Conservation (phyloP, 331 rosid species). For the Malus hybrid region DNA sequence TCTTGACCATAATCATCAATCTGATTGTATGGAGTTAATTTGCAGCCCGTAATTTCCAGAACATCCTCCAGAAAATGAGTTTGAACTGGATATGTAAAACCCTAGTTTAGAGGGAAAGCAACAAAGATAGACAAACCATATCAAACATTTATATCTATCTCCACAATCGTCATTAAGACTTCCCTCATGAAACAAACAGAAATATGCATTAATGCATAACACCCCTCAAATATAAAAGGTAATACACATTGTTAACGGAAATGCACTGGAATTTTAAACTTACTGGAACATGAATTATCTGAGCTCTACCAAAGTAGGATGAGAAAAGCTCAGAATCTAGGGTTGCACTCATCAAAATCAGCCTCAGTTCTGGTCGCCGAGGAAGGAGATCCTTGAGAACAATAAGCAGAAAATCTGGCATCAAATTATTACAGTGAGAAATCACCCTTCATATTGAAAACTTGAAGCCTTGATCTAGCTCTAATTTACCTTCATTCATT, state of each 20-base stretch:
- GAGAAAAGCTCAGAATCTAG: conserved; percentile 89
- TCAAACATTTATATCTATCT: not conserved
- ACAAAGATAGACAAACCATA: not conserved
- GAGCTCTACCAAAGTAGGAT: conserved; percentile 66
- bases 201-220: not conserved
- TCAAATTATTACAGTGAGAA: conserved; percentile 32
- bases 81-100: conserved; percentile 77
- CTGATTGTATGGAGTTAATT: conserved; percentile 75
- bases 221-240: not conserved
- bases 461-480: conserved; percentile 12
- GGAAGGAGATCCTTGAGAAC: conserved; percentile 93
- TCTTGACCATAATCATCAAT: conserved; percentile 96
- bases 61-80: conserved; percentile 84
- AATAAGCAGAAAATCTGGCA: conserved; percentile 92
- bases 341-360: conserved; percentile 97
- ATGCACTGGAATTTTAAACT: conserved; percentile 5
- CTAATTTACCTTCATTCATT: conserved; percentile 82
- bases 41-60: conserved; percentile 74
- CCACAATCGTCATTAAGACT: not conserved
- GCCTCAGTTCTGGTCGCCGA: conserved; percentile 71
- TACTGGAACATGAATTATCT: conserved; percentile 60
- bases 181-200: not conserved
- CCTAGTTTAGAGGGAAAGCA: conserved; percentile 39
- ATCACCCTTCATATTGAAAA: conserved; percentile 22
- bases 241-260: not conserved